phyloP scores from a whole-genome alignment of 2,329 filamentous ascomycete species.

The Clonostachys rhizophaga region DNA sequence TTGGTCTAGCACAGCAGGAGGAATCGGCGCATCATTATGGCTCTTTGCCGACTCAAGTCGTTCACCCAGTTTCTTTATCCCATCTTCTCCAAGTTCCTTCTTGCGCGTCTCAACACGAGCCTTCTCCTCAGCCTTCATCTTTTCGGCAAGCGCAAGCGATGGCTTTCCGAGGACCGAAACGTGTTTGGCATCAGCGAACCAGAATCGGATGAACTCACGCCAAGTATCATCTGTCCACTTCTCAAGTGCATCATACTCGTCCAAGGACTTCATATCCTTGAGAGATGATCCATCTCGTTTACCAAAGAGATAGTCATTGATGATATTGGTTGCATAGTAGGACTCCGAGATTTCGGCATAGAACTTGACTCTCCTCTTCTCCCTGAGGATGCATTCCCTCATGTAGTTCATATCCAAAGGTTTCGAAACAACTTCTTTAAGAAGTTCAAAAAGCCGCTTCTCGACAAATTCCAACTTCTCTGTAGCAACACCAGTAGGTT shows the following conservation, averaged over 20 bases:
- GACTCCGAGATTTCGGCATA: constrained; percentile 76
- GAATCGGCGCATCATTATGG: constrained; percentile 85
- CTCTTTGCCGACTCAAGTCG: constrained; percentile 79
- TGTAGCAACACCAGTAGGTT: constrained; percentile 81
- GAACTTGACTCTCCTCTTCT: constrained; percentile 77
- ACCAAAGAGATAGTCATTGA: constrained; percentile 89
- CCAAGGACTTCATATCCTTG: constrained; percentile 48
- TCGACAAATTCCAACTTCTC: constrained; percentile 81
- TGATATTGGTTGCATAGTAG: constrained; percentile 80
- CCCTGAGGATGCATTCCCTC: constrained; percentile 78
- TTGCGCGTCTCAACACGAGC: constrained; percentile 75
- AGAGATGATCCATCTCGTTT: constrained; percentile 77
- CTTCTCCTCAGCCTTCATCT: constrained; percentile 78
- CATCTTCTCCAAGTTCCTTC: constrained; percentile 74
- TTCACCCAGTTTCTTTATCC: constrained; percentile 68
- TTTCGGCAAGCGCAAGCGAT: constrained; percentile 72
- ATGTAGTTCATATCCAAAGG: constrained; percentile 88
- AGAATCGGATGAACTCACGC: constrained; percentile 76
- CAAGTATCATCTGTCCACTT: constrained; percentile 81
- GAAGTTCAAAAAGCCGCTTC: constrained; percentile 76
- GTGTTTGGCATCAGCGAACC: constrained; percentile 81
- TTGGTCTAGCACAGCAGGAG: constrained; percentile 70
- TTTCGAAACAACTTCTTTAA: constrained; percentile 75
- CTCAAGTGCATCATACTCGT: constrained; percentile 65
- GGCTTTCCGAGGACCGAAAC: constrained; percentile 86